Evolutionary conservation across 306 rosid species (phyloP).

Genomic region (Glycine latifolia): DNA sequence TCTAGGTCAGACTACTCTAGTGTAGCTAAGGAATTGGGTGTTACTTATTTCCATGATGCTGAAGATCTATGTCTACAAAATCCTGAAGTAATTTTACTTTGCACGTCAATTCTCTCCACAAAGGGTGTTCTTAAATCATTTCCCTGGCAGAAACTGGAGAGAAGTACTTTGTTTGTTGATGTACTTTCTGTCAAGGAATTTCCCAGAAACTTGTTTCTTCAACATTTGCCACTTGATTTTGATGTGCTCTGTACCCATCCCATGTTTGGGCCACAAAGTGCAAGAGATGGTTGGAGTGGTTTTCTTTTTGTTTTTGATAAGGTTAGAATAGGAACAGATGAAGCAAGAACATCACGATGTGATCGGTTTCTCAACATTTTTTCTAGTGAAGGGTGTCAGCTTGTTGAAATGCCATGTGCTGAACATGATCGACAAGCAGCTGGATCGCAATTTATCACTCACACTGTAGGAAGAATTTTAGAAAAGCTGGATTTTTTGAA

Average conservation of each 20-base stretch:
- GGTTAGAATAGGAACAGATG: constrained; percentile 68
- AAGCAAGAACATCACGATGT: constrained; percentile 51
- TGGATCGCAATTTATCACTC: constrained; percentile 88
- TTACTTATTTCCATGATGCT: constrained; percentile 63
- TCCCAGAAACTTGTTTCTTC: constrained; percentile 77
- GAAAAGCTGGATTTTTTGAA: constrained; percentile 62
- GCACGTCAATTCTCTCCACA: constrained; percentile 88
- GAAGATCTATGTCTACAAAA: constrained; percentile 88
- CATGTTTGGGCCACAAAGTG: constrained; percentile 95
- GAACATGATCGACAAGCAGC: constrained; percentile 88
- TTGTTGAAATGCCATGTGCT: constrained; percentile 91
- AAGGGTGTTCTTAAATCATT: constrained; percentile 69
- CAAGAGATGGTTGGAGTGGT: constrained; percentile 45
- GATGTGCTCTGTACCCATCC: constrained; percentile 91
- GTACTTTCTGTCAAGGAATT: constrained; percentile 88
- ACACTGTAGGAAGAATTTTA: constrained; percentile 79
- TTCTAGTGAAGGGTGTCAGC: constrained; percentile 71
- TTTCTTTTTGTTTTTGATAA: constrained; percentile 72
- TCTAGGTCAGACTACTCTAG: too few species aligned
- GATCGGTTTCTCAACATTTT: constrained; percentile 56
- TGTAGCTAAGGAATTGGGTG: constrained; percentile 67
- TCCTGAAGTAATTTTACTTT: constrained; percentile 83
- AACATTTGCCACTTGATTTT: constrained; percentile 63
- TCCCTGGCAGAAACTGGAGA: constrained; percentile 73
- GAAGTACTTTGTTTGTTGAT: constrained; percentile 87